Conservation (phyloP, 331 rosid genomes). For the Pyrus hybrid region DNA sequence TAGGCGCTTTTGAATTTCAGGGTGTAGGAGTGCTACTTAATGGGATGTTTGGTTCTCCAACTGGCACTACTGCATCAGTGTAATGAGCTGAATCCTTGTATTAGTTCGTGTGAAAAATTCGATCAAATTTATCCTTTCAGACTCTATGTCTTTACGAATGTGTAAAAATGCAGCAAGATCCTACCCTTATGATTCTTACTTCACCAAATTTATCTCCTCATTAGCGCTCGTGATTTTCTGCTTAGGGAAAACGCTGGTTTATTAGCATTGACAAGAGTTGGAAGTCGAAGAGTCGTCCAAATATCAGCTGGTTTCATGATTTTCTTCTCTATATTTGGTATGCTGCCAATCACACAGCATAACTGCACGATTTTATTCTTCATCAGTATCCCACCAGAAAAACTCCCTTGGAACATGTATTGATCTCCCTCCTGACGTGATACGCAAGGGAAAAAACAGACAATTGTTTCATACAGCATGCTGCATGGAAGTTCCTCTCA, state of each 20-base stretch:
- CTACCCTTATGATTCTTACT: neutral
- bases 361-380: neutral
- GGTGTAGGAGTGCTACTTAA: constrained; percentile 54
- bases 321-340: constrained; percentile 74
- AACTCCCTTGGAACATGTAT: no score
- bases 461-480: neutral
- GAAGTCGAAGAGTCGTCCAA: constrained; percentile 78
- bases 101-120: no score
- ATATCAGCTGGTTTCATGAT: constrained; percentile 79
- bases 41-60: constrained; percentile 58
- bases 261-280: constrained; percentile 67
- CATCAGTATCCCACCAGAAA: no score
- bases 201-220: neutral
- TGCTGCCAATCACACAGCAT: neutral
- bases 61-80: constrained; percentile 68
- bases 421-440: no score
- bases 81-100: constrained; percentile 8
- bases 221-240: neutral
- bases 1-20: constrained; percentile 21
- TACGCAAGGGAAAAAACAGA: no score
- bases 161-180: neutral
- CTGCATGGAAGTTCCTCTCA: neutral
- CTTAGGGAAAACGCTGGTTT: constrained; percentile 76
- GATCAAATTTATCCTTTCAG: neutral
- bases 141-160: no score